phyloP scores from a whole-genome alignment of 148 eudicot species.

The Bassia scoparia region DNA sequence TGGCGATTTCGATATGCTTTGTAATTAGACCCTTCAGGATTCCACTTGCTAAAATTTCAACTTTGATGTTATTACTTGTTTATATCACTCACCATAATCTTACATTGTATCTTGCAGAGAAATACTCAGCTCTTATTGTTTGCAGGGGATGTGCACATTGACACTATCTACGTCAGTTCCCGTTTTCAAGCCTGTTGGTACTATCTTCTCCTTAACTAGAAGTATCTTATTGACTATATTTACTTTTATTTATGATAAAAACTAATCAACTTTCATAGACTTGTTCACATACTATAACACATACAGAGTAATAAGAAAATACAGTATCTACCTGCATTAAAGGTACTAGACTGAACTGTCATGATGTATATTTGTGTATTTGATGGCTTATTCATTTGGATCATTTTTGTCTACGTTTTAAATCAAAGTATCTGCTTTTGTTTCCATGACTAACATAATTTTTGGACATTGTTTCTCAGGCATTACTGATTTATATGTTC shows the following conservation, averaged over 20 bases:
- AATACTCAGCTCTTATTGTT: background rate
- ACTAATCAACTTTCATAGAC: background rate
- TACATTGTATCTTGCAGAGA: too few species aligned
- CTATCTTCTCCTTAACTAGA: background rate
- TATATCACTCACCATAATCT: background rate
- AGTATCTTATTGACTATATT: background rate
- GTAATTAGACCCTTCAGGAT: too few species aligned
- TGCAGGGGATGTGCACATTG: conserved; percentile 44
- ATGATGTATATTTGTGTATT: background rate
- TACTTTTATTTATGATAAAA: background rate
- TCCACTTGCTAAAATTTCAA: too few species aligned
- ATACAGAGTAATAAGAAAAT: too few species aligned
- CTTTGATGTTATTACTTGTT: too few species aligned
- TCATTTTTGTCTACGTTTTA: too few species aligned
- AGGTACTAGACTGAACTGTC: background rate
- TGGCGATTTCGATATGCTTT: too few species aligned
- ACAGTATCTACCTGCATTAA: too few species aligned
- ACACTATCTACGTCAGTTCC: conserved; percentile 56
- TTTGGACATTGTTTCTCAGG: conserved; percentile 40
- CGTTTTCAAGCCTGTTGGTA: conserved; percentile 27
- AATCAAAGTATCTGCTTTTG: background rate
- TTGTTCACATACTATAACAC: too few species aligned
- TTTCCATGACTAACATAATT: conserved; percentile 4
- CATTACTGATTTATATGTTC: conserved; percentile 81
- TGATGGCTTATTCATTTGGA: background rate